These are phyloP conservation scores for Fusarium albidum DNA, from an alignment of 2,329 filamentous ascomycete species.

Conservation along the genomic window DNA sequence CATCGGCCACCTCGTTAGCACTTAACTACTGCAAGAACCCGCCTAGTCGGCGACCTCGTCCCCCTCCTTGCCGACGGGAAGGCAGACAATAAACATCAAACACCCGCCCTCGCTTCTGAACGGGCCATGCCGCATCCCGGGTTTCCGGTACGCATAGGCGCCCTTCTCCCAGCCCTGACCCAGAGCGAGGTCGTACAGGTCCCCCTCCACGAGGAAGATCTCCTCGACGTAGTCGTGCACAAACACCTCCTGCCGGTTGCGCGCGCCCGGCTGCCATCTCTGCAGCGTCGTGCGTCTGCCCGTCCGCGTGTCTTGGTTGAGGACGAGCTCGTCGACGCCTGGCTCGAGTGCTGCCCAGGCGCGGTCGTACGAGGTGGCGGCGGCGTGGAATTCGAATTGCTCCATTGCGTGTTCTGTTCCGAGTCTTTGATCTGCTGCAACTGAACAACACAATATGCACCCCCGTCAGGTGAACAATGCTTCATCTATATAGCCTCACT, in stretches of 20 bases:
- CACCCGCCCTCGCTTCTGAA: slow-evolving; percentile 47
- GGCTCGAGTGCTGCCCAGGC: slow-evolving; percentile 40
- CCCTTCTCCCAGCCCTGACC: slow-evolving; percentile 44
- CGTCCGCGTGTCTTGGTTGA: slow-evolving; percentile 44
- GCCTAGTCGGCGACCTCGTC: slow-evolving; percentile 19
- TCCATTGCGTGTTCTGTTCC: slow-evolving; percentile 32
- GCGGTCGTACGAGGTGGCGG: slow-evolving; percentile 28
- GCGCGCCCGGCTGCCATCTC: slow-evolving; percentile 46
- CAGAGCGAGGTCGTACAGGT: slow-evolving; percentile 45
- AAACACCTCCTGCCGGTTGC: slow-evolving; percentile 39
- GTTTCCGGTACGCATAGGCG: slow-evolving; percentile 50
- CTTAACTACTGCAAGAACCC: slow-evolving; percentile 8
- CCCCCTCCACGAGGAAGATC: slow-evolving; percentile 48
- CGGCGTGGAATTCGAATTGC: slow-evolving; percentile 40
- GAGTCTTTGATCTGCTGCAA: too few species aligned
- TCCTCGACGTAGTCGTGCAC: slow-evolving; percentile 50
- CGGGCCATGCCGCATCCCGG: slow-evolving; percentile 51
- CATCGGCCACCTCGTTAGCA: not conserved
- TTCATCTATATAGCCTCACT: slow-evolving; percentile 7
- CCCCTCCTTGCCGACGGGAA: slow-evolving; percentile 24
- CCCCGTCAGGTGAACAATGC: not conserved
- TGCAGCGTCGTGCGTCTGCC: slow-evolving; percentile 45
- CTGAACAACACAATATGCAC: too few species aligned
- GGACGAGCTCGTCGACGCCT: slow-evolving; percentile 46
- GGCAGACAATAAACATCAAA: slow-evolving; percentile 42